A percentile compares a stretch with the other conserved stretches of the same genome.
These are phyloP conservation scores for Fusarium succisae DNA, from an alignment of 2,329 filamentous ascomycete genomes.

Conservation along the genomic window DNA sequence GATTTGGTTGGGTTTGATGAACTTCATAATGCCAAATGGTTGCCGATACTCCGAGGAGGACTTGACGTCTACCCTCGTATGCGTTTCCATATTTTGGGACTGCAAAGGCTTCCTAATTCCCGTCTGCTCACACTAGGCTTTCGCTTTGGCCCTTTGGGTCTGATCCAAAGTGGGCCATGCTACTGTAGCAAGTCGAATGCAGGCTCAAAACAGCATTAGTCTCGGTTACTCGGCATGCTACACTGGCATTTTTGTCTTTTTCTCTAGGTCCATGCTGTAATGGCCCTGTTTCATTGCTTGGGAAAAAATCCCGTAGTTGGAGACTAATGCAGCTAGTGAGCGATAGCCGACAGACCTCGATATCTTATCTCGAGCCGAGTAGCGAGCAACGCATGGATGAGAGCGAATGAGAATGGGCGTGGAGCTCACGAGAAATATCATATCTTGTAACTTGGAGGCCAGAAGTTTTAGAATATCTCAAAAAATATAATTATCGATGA, in stretches of 20 bases:
- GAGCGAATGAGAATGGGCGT: rapidly evolving
- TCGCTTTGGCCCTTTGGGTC: neutral
- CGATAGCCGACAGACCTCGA: neutral
- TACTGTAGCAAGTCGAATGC: rapidly evolving
- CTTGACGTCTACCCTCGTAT: no score
- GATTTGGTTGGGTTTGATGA: neutral
- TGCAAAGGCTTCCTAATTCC: neutral
- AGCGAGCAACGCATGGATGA: neutral
- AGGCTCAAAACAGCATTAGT: neutral
- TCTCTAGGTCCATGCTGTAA: neutral
- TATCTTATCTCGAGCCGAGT: neutral
- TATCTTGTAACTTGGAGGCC: rapidly evolving
- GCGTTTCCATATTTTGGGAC: neutral
- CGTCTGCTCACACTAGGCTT: no score
- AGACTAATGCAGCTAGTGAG: neutral
- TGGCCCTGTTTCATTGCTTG: neutral
- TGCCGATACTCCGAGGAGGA: neutral
- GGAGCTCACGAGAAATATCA: neutral
- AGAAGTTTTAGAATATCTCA: rapidly evolving
- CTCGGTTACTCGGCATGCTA: neutral
- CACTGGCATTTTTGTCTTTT: neutral
- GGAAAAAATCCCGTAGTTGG: neutral
- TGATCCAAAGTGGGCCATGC: neutral
- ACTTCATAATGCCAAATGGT: no score
- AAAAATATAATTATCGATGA: neutral